Evolutionary conservation across 768 basidiomycete genomes (phyloP).

Genomic region (Myochromella boudieri): DNA sequence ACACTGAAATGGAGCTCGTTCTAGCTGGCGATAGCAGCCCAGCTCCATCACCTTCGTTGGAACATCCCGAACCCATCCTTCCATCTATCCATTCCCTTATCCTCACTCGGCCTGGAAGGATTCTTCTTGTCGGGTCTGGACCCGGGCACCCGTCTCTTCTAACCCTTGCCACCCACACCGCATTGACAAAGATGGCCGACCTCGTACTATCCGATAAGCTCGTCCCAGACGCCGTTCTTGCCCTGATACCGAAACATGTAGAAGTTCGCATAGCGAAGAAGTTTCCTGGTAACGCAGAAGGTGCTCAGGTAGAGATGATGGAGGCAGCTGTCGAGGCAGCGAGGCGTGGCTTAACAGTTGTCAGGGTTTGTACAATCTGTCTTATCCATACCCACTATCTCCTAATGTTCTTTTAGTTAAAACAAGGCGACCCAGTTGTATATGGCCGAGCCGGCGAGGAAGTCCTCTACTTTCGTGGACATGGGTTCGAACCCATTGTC

Average conservation of each 20-base stretch:
- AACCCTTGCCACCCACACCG: slow-evolving; percentile 80
- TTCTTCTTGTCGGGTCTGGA: slow-evolving; percentile 90
- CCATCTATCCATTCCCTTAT: slow-evolving; percentile 34
- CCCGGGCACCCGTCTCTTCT: slow-evolving; percentile 94
- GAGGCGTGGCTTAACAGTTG: slow-evolving; percentile 75
- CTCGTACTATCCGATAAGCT: slow-evolving; percentile 96
- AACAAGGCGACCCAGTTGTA: slow-evolving; percentile 96
- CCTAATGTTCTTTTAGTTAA: slow-evolving; percentile 55
- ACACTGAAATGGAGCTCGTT: slow-evolving; percentile 65
- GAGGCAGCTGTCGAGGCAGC: slow-evolving; percentile 86
- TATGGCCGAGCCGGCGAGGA: slow-evolving; percentile 97
- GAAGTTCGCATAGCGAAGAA: slow-evolving; percentile 91
- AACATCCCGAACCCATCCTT: slow-evolving; percentile 7
- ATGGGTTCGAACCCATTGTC: slow-evolving; percentile 81
- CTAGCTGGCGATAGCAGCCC: slow-evolving; percentile 39
- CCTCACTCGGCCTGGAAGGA: slow-evolving; percentile 55
- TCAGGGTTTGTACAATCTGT: slow-evolving; percentile 58
- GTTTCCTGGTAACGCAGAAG: slow-evolving; percentile 96
- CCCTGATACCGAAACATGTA: slow-evolving; percentile 70
- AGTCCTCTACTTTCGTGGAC: slow-evolving; percentile 84
- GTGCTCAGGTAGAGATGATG: slow-evolving; percentile 95
- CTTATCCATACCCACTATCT: slow-evolving; percentile 7
- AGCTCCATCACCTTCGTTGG: slow-evolving; percentile 12
- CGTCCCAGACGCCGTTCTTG: slow-evolving; percentile 85
- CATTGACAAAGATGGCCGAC: slow-evolving; percentile 78